These are phyloP conservation scores for Nicotiana noctiflora DNA, from an alignment of 257 asterid genomes.

Conservation along the genomic window DNA sequence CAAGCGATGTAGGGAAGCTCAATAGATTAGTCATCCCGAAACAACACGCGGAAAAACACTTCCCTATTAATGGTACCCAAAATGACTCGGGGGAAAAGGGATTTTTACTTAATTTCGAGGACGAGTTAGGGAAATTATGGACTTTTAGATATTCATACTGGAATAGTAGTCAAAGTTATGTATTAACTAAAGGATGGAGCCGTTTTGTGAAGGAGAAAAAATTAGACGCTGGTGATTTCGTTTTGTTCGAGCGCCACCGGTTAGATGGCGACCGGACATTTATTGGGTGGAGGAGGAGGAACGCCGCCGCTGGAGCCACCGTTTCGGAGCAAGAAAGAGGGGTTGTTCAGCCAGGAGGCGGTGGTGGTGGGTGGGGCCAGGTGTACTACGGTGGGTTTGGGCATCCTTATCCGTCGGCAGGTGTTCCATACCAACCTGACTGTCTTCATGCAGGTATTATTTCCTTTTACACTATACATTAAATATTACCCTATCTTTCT, in stretches of 20 bases:
- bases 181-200: conserved; percentile 24
- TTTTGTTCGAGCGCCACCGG: conserved; percentile 26
- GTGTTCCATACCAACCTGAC: conserved; percentile 42
- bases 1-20: conserved; percentile 32
- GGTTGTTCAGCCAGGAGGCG: conserved; percentile 15
- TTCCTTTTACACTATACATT: not conserved
- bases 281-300: conserved; percentile 36
- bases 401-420: conserved; percentile 34
- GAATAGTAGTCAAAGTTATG: conserved; percentile 44
- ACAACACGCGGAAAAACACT: conserved; percentile 26
- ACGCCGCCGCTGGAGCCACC: not conserved
- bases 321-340: too few species aligned
- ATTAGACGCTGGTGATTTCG: conserved; percentile 16
- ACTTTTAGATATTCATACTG: conserved; percentile 69
- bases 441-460: conserved; percentile 56
- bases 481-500: not conserved
- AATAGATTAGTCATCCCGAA: conserved; percentile 33
- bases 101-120: conserved; percentile 12
- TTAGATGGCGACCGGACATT: conserved; percentile 15
- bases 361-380: conserved; percentile 35
- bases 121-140: conserved; percentile 22
- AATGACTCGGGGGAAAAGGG: conserved; percentile 40
- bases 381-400: conserved; percentile 19
- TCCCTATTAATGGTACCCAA: conserved; percentile 22
- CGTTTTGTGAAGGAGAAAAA: conserved; percentile 19